phyloP scores from a whole-genome alignment of 2,329 filamentous ascomycete genomes.

The Phoma herbarum region DNA sequence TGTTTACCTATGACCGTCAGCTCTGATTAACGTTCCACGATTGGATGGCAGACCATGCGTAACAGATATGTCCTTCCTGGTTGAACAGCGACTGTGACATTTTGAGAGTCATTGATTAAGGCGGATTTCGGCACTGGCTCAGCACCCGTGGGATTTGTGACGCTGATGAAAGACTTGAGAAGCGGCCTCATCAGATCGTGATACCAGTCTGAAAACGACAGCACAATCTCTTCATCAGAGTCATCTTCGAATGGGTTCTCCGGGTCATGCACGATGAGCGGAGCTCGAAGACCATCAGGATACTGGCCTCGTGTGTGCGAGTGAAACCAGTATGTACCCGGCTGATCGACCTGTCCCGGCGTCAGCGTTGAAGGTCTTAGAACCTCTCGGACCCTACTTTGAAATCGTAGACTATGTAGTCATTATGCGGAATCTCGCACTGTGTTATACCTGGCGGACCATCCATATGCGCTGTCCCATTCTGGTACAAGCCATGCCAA shows the following conservation, averaged over 20 bases:
- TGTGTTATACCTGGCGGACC: conserved; percentile 71
- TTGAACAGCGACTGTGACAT: conserved; percentile 53
- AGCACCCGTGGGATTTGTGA: conserved; percentile 60
- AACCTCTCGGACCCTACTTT: no score
- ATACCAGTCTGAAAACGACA: conserved; percentile 76
- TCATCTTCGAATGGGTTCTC: conserved; percentile 60
- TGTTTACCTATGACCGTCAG: conserved; percentile 55
- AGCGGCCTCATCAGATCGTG: conserved; percentile 60
- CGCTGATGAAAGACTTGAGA: conserved; percentile 51
- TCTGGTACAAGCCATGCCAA: conserved; percentile 80
- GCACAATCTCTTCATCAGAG: conserved; percentile 66
- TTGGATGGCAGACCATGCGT: no score
- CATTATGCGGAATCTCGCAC: conserved; percentile 64
- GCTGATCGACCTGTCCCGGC: no score
- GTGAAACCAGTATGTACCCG: conserved; percentile 70
- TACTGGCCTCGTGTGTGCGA: conserved; percentile 69
- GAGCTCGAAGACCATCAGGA: conserved; percentile 72
- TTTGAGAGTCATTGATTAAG: conserved; percentile 68
- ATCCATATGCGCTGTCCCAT: conserved; percentile 77
- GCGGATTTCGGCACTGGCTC: conserved; percentile 72
- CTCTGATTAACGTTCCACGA: no score
- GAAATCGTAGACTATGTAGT: conserved; percentile 67
- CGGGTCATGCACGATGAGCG: conserved; percentile 69
- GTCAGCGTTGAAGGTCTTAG: no score
- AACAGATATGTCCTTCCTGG: conserved; percentile 67